Percentiles rank a stretch among this genome's conserved stretches.
phyloP scores from a whole-genome alignment of 2,329 filamentous ascomycete genomes.

The Arthrocladium fulminans region DNA sequence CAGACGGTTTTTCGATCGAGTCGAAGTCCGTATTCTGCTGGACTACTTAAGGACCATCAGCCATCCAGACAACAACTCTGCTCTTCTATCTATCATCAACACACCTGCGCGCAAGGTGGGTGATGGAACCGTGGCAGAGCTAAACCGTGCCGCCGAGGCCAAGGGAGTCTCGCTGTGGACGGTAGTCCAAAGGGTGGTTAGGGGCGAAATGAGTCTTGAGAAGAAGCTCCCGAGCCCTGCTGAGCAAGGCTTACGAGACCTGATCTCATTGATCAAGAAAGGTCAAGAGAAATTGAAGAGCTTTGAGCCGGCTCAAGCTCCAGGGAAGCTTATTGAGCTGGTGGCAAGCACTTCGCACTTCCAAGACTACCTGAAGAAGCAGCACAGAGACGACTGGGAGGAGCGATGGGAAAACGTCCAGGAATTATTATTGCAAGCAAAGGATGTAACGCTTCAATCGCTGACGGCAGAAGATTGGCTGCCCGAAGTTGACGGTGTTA shows the following conservation, averaged over 20 bases:
- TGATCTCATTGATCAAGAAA: constrained; percentile 53
- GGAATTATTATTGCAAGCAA: constrained; percentile 72
- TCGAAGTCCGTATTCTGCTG: constrained; percentile 76
- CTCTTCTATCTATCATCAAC: constrained; percentile 75
- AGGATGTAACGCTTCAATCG: constrained; percentile 49
- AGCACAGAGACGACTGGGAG: constrained; percentile 66
- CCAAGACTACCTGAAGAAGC: constrained; percentile 61
- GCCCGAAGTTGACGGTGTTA: constrained; percentile 60
- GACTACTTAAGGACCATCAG: constrained; percentile 83
- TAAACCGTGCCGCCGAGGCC: constrained; percentile 68
- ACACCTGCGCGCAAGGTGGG: constrained; percentile 73
- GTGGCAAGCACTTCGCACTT: constrained; percentile 60
- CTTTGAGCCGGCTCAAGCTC: constrained; percentile 25
- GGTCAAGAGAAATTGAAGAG: constrained; percentile 45
- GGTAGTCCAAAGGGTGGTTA: constrained; percentile 53
- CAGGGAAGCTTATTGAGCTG: constrained; percentile 45
- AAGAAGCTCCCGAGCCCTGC: constrained; percentile 49
- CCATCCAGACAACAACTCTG: constrained; percentile 80
- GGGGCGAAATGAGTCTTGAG: constrained; percentile 43
- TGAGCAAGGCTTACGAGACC: constrained; percentile 48
- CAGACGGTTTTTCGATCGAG: constrained; percentile 80
- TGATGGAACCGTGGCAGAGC: constrained; percentile 62
- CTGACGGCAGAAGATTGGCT: constrained; percentile 46
- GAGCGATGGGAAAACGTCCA: constrained; percentile 79
- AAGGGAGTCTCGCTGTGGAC: constrained; percentile 65